A percentile compares a stretch with the other conserved stretches of the same genome.
These are phyloP conservation scores for Adansonia gregorii DNA, from an alignment of 441 rosid genomes.

Conservation along the genomic window DNA sequence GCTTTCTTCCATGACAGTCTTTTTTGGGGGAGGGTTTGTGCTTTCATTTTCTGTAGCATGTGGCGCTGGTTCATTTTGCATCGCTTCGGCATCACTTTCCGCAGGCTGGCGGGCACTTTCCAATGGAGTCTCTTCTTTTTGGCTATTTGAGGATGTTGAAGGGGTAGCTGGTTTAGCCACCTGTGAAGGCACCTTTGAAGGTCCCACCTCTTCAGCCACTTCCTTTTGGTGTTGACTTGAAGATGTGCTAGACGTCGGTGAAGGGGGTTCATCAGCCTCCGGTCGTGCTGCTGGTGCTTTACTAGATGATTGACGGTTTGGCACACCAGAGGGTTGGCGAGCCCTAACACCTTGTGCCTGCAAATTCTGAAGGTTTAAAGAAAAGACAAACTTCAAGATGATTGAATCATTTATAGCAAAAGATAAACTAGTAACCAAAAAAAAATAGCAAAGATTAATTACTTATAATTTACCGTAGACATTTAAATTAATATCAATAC, in stretches of 20 bases:
- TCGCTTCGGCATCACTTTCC: constrained; percentile 38
- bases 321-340: constrained; percentile 42
- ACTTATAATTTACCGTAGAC: neutral
- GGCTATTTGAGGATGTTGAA: constrained; percentile 35
- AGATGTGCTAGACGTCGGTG: constrained; percentile 64
- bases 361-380: constrained; percentile 22
- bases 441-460: neutral
- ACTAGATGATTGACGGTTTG: constrained; percentile 42
- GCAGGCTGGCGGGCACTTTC: constrained; percentile 44
- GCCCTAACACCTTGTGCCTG: constrained; percentile 47
- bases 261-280: constrained; percentile 62
- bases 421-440: neutral
- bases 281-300: constrained; percentile 42
- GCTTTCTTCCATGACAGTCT: constrained; percentile 61
- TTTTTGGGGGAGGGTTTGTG: constrained; percentile 49
- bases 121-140: constrained; percentile 40
- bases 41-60: constrained; percentile 48
- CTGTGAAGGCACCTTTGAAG: constrained; percentile 43
- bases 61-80: constrained; percentile 47
- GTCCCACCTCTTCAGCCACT: constrained; percentile 50
- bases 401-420: neutral
- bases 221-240: constrained; percentile 68
- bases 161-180: constrained; percentile 35
- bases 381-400: constrained; percentile 25
- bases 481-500: neutral